Conservation (phyloP, 352 stramenopile genomes). For the Pythium guiyangense region DNA sequence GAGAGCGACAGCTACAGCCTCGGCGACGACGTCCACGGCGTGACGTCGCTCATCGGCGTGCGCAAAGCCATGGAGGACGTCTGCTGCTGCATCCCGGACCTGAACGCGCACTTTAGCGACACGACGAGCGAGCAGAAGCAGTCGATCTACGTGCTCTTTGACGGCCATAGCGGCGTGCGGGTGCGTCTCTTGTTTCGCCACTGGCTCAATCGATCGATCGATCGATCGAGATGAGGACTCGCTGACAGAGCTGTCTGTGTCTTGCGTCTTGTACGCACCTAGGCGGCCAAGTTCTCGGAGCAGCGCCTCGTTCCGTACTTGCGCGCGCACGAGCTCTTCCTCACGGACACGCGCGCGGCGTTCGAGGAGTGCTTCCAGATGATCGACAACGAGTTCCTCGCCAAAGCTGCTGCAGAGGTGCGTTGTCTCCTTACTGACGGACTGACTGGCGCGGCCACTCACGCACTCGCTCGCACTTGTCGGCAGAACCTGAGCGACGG, state of each 20-base stretch:
- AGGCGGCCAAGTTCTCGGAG: slow-evolving; percentile 77
- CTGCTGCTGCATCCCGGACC: slow-evolving; percentile 72
- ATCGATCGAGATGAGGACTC: too few relatives aligned
- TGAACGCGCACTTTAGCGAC: slow-evolving; percentile 45
- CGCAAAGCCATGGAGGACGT: slow-evolving; percentile 78
- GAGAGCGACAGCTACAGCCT: slow-evolving; percentile 67
- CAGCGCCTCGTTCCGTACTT: slow-evolving; percentile 67
- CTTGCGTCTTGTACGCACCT: neutral
- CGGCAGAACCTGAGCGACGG: slow-evolving; percentile 57
- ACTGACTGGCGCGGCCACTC: too few relatives aligned
- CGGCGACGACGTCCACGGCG: slow-evolving; percentile 63
- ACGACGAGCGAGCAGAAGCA: slow-evolving; percentile 43
- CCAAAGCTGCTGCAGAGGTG: slow-evolving; percentile 54
- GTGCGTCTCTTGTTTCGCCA: slow-evolving; percentile 24
- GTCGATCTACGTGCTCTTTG: slow-evolving; percentile 80
- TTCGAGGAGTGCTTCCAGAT: slow-evolving; percentile 73
- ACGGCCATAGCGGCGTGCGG: slow-evolving; percentile 75
- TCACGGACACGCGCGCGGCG: slow-evolving; percentile 46
- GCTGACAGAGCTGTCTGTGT: neutral
- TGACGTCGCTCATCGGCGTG: slow-evolving; percentile 78
- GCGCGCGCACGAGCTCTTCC: slow-evolving; percentile 62
- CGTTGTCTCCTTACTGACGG: neutral
- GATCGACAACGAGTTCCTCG: slow-evolving; percentile 79
- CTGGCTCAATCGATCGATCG: neutral
- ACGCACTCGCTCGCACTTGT: neutral